Percentiles rank a stretch among this genome's conserved stretches.
These are phyloP conservation scores for Backusella circina DNA, from an alignment of 192 early-diverging fungal genomes.

Conservation along the genomic window DNA sequence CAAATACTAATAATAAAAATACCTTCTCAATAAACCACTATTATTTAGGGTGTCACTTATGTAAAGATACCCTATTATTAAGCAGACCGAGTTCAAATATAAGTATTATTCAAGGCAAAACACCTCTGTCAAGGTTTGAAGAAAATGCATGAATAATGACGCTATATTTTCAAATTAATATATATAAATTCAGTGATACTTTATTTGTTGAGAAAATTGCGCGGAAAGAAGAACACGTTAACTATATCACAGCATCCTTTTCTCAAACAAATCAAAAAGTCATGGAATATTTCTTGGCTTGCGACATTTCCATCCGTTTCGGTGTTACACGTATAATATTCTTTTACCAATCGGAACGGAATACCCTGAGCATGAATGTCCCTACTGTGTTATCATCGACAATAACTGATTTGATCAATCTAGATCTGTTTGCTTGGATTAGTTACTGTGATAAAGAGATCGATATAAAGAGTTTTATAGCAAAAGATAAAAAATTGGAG, in stretches of 20 bases:
- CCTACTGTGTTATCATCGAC: neutral
- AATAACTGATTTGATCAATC: neutral
- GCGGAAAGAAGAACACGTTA: neutral
- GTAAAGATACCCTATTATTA: neutral
- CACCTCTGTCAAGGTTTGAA: neutral
- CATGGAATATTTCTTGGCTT: conserved; percentile 1
- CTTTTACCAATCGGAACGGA: neutral
- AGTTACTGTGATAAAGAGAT: neutral
- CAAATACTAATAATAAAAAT: neutral
- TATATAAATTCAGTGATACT: neutral
- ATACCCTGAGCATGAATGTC: neutral
- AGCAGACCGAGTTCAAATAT: neutral
- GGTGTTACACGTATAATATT: neutral
- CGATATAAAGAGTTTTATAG: neutral
- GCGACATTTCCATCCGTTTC: neutral
- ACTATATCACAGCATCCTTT: neutral
- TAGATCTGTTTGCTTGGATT: neutral
- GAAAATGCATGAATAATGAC: neutral
- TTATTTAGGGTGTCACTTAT: neutral
- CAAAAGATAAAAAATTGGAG: neutral
- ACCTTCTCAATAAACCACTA: neutral
- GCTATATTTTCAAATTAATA: neutral
- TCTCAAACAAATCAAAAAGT: neutral
- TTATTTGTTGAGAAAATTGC: neutral
- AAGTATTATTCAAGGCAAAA: neutral